A percentile compares a stretch with the other conserved stretches of the same genome.
Evolutionary conservation across 1,139 yeast species (phyloP).

Genomic region (Kluyveromyces sp.): DNA sequence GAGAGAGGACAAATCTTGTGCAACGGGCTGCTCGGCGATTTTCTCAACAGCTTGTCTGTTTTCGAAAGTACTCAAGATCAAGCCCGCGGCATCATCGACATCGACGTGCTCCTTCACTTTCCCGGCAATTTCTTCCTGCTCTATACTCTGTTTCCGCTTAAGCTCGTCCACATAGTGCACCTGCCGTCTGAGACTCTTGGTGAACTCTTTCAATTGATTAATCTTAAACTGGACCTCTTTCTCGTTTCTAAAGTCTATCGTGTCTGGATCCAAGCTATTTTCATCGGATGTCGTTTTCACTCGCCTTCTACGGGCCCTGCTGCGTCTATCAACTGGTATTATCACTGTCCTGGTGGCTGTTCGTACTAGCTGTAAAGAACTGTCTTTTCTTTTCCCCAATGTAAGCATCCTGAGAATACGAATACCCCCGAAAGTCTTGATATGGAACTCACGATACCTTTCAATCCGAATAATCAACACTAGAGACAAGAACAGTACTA

Average conservation of each 20-base stretch:
- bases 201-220: conserved; percentile 37
- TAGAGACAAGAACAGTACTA: too few relatives aligned
- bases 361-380: not conserved
- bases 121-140: conserved; percentile 4
- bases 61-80: conserved; percentile 25
- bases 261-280: conserved; percentile 15
- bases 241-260: conserved; percentile 14
- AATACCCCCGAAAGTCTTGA: too few relatives aligned
- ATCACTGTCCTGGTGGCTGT: conserved; percentile 12
- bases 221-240: conserved; percentile 34
- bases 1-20: conserved; percentile 14
- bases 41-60: conserved; percentile 3
- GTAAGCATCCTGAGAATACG: not conserved
- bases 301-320: conserved; percentile 13
- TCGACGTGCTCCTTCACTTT: conserved; percentile 11
- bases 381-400: not conserved
- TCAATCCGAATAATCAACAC: too few relatives aligned
- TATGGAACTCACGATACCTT: too few relatives aligned
- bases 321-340: conserved; percentile 14
- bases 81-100: conserved; percentile 30
- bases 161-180: conserved; percentile 19
- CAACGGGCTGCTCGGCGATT: conserved; percentile 6
- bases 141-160: conserved; percentile 8
- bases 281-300: conserved; percentile 11
- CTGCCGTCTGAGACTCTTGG: conserved; percentile 29